Percentiles rank a stretch among this genome's conserved stretches.
These are phyloP conservation scores for Mucor piriformis DNA, from an alignment of 371 early-diverging fungal species.

Conservation along the genomic window DNA sequence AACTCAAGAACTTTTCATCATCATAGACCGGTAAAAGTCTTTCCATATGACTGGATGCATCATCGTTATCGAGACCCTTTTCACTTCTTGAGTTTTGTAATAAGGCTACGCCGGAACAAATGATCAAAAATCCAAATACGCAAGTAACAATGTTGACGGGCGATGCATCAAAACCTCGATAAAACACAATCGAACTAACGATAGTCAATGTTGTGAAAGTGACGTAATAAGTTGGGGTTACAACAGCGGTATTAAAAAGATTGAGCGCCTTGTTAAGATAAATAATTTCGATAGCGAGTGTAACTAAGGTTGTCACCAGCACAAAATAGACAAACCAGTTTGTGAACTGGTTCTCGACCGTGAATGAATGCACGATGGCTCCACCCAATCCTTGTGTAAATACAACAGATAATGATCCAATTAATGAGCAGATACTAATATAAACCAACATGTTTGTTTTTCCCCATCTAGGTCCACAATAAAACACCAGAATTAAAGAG, in stretches of 20 bases:
- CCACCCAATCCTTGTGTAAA: conserved; percentile 91
- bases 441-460: conserved; percentile 86
- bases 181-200: conserved; percentile 84
- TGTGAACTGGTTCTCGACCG: conserved; percentile 84
- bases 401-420: conserved; percentile 91
- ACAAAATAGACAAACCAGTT: conserved; percentile 88
- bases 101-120: conserved; percentile 63
- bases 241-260: conserved; percentile 88
- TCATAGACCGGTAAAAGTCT: conserved; percentile 11
- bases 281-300: conserved; percentile 87
- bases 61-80: conserved; percentile 24
- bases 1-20: conserved; percentile 23
- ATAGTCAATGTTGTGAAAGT: conserved; percentile 92
- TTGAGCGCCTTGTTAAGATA: conserved; percentile 97
- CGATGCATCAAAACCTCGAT: conserved; percentile 86
- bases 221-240: conserved; percentile 93
- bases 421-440: conserved; percentile 83
- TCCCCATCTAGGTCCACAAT: conserved; percentile 84
- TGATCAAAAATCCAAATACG: conserved; percentile 88
- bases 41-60: conserved; percentile 17
- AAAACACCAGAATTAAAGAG: conserved; percentile 70
- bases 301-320: conserved; percentile 71
- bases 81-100: conserved; percentile 38
- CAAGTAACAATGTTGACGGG: conserved; percentile 79
- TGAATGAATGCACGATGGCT: conserved; percentile 86